Base-by-base conservation (phyloP, 192 early-diverging fungal genomes). In the Pilobolus umbonatus region DNA sequence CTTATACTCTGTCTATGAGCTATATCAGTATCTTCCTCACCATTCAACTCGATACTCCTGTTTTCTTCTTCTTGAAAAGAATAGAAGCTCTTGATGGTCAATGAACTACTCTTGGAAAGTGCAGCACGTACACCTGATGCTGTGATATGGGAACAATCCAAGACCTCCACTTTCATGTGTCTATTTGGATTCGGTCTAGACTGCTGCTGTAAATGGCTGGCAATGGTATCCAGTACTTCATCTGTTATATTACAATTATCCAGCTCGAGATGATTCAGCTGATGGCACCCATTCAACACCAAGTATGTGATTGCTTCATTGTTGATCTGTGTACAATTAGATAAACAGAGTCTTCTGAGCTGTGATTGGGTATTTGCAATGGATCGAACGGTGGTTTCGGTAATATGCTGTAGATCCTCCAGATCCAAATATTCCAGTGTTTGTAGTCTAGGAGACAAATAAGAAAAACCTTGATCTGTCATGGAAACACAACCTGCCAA, bases 141-240 rank as follows among this genome's bases (percentile, higher is more conserved):
- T 0, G 78, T 74, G 17, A 80, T 74, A 45, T 77, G 75, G 9
- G 65, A 52, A 49, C 78, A 80, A 35, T 80, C 78, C 49, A 77
- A 65, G 11, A 80, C 73, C 32, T 80, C 75, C 0, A 80, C 45
- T 11, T 55, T 67, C 3, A 63, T 44, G 9, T 29, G 12, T 22
- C 60, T 29, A n/a, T 30, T 44, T 24, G 47, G 7, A 38, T 55
- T 65, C 61, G 9, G 61, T 52, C 7, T 56, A 32, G 61, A 54
- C 29, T 61, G 75, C 22, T 68, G 62, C 17, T 68, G 65, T 24
- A 80, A 36, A 19, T 71, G 61, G 6, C 49, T 65, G 9, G 78
- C 78, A 64, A 80, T 73, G 30, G 73, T 69, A 4, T 72, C 57
- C 11, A 80, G 49, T 2, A 65, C 40, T 2, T 62, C 26, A 39